A percentile compares a stretch with the other conserved stretches of the same genome.
Evolutionary conservation across 169 alveolate genomes (phyloP).

Genomic region (Amoebophrya sp.): DNA sequence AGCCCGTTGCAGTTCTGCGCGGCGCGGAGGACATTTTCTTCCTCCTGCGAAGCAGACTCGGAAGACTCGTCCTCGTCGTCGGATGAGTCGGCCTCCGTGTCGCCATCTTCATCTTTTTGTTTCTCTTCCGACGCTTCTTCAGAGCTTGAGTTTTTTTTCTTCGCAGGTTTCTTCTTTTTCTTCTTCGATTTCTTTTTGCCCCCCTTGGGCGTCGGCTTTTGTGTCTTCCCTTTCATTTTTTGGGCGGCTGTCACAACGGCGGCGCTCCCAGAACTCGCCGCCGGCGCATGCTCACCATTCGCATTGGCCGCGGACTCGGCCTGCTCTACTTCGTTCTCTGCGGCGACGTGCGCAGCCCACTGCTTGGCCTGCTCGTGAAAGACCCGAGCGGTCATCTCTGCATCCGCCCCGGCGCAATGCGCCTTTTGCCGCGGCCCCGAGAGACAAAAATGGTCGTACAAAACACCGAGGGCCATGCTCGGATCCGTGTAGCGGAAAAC

Average conservation of each 20-base stretch:
- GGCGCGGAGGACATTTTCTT: not conserved
- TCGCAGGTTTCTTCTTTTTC: constrained; percentile 45
- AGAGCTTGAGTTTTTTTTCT: too few species aligned
- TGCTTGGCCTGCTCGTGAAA: not conserved
- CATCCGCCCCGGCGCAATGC: not conserved
- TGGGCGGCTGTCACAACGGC: not conserved
- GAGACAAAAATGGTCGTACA: not conserved
- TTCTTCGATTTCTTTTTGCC: not conserved
- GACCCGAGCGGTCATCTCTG: not conserved
- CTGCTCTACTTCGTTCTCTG: too few species aligned
- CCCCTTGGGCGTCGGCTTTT: too few species aligned
- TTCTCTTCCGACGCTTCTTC: not conserved
- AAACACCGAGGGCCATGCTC: not conserved
- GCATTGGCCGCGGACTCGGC: too few species aligned
- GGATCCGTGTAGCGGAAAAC: not conserved
- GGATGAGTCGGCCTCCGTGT: not conserved
- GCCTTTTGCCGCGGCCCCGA: not conserved
- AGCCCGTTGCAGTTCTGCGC: not conserved
- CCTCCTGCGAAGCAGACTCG: too few species aligned
- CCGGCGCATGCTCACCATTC: too few species aligned
- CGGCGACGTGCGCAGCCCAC: not conserved
- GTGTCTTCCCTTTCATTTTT: constrained; percentile 14
- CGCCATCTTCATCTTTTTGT: not conserved
- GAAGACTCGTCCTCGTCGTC: not conserved
- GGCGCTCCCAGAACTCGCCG: too few species aligned